These are phyloP conservation scores for Cryptococcus sp. DNA, from an alignment of 1,284 basidiomycete genomes.

Conservation along the genomic window DNA sequence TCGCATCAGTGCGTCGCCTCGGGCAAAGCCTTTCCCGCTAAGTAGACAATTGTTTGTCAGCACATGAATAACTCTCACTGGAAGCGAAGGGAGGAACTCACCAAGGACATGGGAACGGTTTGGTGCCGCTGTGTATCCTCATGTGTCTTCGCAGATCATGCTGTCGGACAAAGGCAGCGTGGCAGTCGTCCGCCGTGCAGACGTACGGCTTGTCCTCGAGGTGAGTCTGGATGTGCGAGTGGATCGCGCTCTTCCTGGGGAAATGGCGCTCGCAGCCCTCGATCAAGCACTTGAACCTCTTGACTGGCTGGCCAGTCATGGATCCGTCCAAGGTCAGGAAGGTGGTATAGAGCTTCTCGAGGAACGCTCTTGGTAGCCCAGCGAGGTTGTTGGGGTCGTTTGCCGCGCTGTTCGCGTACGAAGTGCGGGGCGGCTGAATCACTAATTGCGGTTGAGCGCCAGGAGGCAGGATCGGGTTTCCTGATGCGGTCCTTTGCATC, in stretches of 20 bases:
- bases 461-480: constrained; percentile 5
- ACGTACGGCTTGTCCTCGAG: constrained; percentile 58
- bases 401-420: constrained; percentile 2
- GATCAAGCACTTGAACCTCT: constrained; percentile 54
- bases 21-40: constrained; percentile 56
- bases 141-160: constrained; percentile 56
- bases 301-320: constrained; percentile 28
- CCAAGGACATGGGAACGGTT: constrained; percentile 56
- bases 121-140: constrained; percentile 55
- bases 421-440: constrained; percentile 23
- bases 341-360: constrained; percentile 35
- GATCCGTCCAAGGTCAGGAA: constrained; percentile 36
- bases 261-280: constrained; percentile 54
- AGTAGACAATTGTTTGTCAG: neutral
- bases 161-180: constrained; percentile 55
- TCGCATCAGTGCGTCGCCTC: constrained; percentile 55
- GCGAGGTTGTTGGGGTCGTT: constrained; percentile 2
- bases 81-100: constrained; percentile 24
- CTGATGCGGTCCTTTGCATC: constrained; percentile 14
- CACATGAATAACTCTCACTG: neutral
- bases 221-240: constrained; percentile 57
- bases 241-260: constrained; percentile 56
- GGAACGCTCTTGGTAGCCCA: constrained; percentile 30
- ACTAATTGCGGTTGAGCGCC: constrained; percentile 22
- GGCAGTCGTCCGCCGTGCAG: constrained; percentile 49